Evolutionary conservation across 208 protist species (phyloP).

Genomic region (Acanthamoeba rhysodes): DNA sequence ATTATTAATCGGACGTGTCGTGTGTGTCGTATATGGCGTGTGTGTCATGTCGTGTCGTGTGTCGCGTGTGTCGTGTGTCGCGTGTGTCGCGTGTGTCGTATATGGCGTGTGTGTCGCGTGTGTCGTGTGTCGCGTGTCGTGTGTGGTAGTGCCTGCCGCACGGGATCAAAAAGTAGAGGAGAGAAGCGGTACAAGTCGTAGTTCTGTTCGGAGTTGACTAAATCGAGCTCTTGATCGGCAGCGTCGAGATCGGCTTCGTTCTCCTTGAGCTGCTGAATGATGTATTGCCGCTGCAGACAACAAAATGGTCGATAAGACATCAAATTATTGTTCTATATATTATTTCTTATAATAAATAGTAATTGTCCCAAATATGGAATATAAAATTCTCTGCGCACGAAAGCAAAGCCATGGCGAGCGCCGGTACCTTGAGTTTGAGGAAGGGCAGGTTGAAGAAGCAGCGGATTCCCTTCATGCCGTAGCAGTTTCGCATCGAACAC

Average conservation of each 20-base stretch:
- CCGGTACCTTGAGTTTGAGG: conserved; percentile 73
- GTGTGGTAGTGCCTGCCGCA: too few relatives aligned
- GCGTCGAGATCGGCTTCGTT: conserved; percentile 64
- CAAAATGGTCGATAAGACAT: background rate
- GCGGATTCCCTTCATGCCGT: conserved; percentile 75
- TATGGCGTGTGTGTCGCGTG: too few relatives aligned
- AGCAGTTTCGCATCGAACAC: conserved; percentile 83
- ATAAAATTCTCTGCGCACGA: background rate
- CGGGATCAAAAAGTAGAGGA: background rate
- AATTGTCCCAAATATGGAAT: too few relatives aligned
- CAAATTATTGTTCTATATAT: too few relatives aligned
- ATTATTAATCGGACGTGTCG: too few relatives aligned
- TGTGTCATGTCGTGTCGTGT: too few relatives aligned
- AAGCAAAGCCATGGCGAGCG: background rate
- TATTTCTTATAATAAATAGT: too few relatives aligned
- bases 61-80: too few relatives aligned
- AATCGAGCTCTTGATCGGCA: conserved; percentile 57
- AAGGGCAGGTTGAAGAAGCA: conserved; percentile 86
- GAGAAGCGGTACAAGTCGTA: conserved; percentile 76
- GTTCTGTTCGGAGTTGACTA: conserved; percentile 61
- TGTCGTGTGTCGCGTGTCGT: too few relatives aligned
- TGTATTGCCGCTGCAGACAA: conserved; percentile 33
- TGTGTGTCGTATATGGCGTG: too few relatives aligned
- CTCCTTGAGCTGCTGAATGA: conserved; percentile 67
- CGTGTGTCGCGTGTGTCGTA: too few relatives aligned